Conservation (phyloP, 805 yeast genomes). For the Yamadazyma sp. region DNA sequence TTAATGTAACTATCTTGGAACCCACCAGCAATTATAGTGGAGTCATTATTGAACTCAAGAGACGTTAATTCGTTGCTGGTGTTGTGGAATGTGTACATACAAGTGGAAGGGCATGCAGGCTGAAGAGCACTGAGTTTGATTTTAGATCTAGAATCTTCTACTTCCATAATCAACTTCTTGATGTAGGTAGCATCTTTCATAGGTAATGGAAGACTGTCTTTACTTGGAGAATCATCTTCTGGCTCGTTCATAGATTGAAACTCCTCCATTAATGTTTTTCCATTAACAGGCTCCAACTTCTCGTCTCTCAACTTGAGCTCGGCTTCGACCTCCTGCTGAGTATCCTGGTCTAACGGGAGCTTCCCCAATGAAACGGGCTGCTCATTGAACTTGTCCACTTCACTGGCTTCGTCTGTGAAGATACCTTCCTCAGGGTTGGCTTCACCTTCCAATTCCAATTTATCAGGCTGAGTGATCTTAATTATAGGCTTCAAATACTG, state of each 20-base stretch:
- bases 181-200: constrained; percentile 77
- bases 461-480: constrained; percentile 41
- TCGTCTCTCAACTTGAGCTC: constrained; percentile 75
- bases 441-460: constrained; percentile 44
- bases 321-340: constrained; percentile 77
- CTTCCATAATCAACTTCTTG: constrained; percentile 71
- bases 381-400: constrained; percentile 61
- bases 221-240: constrained; percentile 66
- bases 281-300: constrained; percentile 28
- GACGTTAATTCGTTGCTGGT: constrained; percentile 88
- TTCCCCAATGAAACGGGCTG: constrained; percentile 79
- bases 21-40: constrained; percentile 87
- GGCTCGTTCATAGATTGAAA: constrained; percentile 47
- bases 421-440: constrained; percentile 54
- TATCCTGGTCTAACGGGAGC: constrained; percentile 83
- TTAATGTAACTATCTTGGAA: constrained; percentile 90
- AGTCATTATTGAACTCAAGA: constrained; percentile 82
- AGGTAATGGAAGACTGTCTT: constrained; percentile 83
- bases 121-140: constrained; percentile 62
- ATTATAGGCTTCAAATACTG: constrained; percentile 67
- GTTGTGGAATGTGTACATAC: constrained; percentile 98
- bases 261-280: constrained; percentile 40
- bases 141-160: constrained; percentile 79
- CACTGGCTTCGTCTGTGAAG: constrained; percentile 43
- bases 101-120: constrained; percentile 87